A percentile compares a stretch with the other conserved stretches of the same genome.
Evolutionary conservation across 1,139 yeast genomes (phyloP).

Genomic region (Taphrina sp.): DNA sequence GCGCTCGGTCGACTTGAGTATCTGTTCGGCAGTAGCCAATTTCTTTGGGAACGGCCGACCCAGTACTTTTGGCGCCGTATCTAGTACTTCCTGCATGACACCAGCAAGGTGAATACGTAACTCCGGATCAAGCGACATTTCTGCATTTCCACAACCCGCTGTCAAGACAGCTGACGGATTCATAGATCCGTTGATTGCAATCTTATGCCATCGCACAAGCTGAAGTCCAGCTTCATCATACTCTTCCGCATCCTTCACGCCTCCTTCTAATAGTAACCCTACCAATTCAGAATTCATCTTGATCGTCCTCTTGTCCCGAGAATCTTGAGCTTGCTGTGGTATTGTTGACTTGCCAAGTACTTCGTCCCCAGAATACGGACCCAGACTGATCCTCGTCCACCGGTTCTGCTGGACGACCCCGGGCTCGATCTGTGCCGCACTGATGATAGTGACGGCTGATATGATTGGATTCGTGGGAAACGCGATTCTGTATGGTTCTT

Average conservation of each 20-base stretch:
- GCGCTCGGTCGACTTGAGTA: slow-evolving; percentile 30
- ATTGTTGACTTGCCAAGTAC: background rate
- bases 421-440: slow-evolving; percentile 28
- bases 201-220: slow-evolving; percentile 31
- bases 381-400: slow-evolving; percentile 32
- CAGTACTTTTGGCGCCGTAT: slow-evolving; percentile 27
- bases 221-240: slow-evolving; percentile 29
- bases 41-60: slow-evolving; percentile 29
- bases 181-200: slow-evolving; percentile 31
- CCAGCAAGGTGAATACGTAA: slow-evolving; percentile 27
- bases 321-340: background rate
- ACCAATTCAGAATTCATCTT: slow-evolving; percentile 24
- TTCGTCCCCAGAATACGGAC: slow-evolving; percentile 25
- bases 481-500: slow-evolving; percentile 55
- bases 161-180: slow-evolving; percentile 32
- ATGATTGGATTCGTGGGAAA: slow-evolving; percentile 56
- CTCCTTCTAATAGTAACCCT: slow-evolving; percentile 13
- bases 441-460: slow-evolving; percentile 30
- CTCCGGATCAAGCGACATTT: slow-evolving; percentile 31
- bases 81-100: slow-evolving; percentile 31
- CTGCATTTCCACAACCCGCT: slow-evolving; percentile 30
- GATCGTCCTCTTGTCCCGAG: slow-evolving; percentile 2
- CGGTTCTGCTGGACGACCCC: slow-evolving; percentile 25
- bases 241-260: slow-evolving; percentile 32
- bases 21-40: slow-evolving; percentile 31